Conservation (phyloP, 2,329 filamentous ascomycete genomes). For the Exophiala mesophila region DNA sequence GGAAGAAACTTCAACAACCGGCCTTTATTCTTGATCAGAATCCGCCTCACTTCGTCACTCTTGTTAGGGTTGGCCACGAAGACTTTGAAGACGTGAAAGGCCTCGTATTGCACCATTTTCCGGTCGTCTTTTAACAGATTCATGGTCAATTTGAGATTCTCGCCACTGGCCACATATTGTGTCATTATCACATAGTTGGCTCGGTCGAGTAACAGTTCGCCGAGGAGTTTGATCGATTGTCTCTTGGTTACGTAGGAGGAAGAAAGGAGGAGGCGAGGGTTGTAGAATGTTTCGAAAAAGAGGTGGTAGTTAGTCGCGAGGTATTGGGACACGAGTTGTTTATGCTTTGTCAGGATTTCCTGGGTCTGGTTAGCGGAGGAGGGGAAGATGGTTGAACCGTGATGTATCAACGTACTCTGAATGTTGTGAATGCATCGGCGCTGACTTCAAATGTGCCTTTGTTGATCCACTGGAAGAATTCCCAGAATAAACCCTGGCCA, state of each 20-base stretch:
- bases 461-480: slow-evolving; percentile 96
- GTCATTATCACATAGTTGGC: slow-evolving; percentile 99
- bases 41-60: slow-evolving; percentile 90
- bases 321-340: slow-evolving; percentile 82
- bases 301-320: slow-evolving; percentile 83
- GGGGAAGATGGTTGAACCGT: neutral
- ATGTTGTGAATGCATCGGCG: slow-evolving; percentile 95
- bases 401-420: slow-evolving; percentile 60
- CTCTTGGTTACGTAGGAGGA: slow-evolving; percentile 97
- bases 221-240: slow-evolving; percentile 94
- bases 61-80: slow-evolving; percentile 99
- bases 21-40: slow-evolving; percentile 92
- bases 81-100: slow-evolving; percentile 99
- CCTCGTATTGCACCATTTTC: slow-evolving; percentile 99
- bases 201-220: slow-evolving; percentile 87
- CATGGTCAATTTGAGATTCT: slow-evolving; percentile 98
- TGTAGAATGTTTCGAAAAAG: slow-evolving; percentile 71
- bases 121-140: slow-evolving; percentile 90
- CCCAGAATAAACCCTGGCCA: slow-evolving; percentile 88
- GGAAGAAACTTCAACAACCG: slow-evolving; percentile 84
- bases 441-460: slow-evolving; percentile 94
- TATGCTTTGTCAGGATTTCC: slow-evolving; percentile 94
- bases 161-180: slow-evolving; percentile 86
- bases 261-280: slow-evolving; percentile 79
- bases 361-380: slow-evolving; percentile 34